Evolutionary conservation across 1,139 yeast species (phyloP).

Genomic region (Arxiozyma slooffiae): DNA sequence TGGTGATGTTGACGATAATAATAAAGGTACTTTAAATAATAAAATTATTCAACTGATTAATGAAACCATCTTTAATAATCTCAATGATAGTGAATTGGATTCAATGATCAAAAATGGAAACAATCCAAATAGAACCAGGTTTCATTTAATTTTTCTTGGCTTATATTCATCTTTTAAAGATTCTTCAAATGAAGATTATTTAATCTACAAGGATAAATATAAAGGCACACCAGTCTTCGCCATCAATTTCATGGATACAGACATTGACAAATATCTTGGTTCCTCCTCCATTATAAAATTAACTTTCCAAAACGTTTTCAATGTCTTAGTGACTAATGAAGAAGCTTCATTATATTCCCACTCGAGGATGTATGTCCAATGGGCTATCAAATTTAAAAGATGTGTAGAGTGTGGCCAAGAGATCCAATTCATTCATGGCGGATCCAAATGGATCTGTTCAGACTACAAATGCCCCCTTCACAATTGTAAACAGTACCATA

Average conservation of each 20-base stretch:
- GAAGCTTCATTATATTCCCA: slow-evolving; percentile 69
- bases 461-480: background rate
- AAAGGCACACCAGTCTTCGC: slow-evolving; percentile 72
- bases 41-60: background rate
- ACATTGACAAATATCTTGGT: slow-evolving; percentile 15
- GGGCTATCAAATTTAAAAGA: slow-evolving; percentile 65
- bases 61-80: background rate
- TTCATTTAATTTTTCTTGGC: background rate
- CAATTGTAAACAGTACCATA: background rate
- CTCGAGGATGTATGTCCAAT: slow-evolving; percentile 76
- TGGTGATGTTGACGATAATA: background rate
- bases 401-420: slow-evolving; percentile 85
- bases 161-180: background rate
- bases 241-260: slow-evolving; percentile 45
- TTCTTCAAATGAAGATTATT: background rate
- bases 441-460: slow-evolving; percentile 65
- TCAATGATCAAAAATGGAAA: background rate
- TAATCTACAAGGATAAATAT: slow-evolving; percentile 29
- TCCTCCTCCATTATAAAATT: slow-evolving; percentile 7
- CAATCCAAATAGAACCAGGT: background rate
- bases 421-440: slow-evolving; percentile 67
- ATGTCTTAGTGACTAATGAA: slow-evolving; percentile 30
- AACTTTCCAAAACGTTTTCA: slow-evolving; percentile 8
- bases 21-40: background rate
- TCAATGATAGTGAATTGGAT: background rate